A percentile compares a stretch with the other conserved stretches of the same genome.
phyloP scores from a whole-genome alignment of 2,329 filamentous ascomycete species.

The Emmonsiellopsis sp. region DNA sequence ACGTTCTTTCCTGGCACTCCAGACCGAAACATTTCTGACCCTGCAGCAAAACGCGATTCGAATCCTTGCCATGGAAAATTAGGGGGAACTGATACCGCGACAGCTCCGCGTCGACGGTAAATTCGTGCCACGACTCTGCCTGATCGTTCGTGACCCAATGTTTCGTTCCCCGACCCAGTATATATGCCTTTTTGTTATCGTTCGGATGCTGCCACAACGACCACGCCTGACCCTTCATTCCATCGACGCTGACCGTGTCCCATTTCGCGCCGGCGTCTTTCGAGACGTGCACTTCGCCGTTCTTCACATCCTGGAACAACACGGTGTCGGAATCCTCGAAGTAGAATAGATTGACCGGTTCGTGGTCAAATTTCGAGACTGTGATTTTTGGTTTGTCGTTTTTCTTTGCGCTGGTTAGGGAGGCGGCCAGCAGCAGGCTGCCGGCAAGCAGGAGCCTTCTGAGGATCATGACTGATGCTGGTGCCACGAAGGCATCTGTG shows the following conservation, averaged over 20 bases:
- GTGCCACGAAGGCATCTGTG: conserved; percentile 9
- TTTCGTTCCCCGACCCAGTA: conserved; percentile 57
- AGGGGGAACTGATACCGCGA: conserved; percentile 40
- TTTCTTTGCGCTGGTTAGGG: conserved; percentile 40
- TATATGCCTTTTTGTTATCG: conserved; percentile 70
- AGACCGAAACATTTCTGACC: conserved; percentile 58
- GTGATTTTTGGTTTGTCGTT: conserved; percentile 56
- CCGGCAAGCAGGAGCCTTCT: conserved; percentile 39
- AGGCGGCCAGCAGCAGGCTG: conserved; percentile 44
- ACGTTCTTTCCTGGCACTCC: conserved; percentile 53
- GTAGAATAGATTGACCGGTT: conserved; percentile 67
- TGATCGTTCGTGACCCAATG: conserved; percentile 81
- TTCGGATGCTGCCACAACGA: conserved; percentile 68
- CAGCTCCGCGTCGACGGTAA: conserved; percentile 48
- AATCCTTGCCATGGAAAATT: conserved; percentile 73
- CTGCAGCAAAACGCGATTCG: conserved; percentile 78
- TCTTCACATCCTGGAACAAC: conserved; percentile 59
- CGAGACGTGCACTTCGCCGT: conserved; percentile 65
- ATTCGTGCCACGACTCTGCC: conserved; percentile 72
- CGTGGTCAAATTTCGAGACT: conserved; percentile 55
- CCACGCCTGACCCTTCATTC: conserved; percentile 39
- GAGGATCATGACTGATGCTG: conserved; percentile 28
- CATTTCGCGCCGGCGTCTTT: conserved; percentile 72
- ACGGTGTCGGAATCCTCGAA: conserved; percentile 83
- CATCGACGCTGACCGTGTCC: conserved; percentile 56